Evolutionary conservation across 2,329 filamentous ascomycete genomes (phyloP), one percentile per base, ranked within the genome.

Genomic region (Dryadomyces quercus-mongolicae): DNA sequence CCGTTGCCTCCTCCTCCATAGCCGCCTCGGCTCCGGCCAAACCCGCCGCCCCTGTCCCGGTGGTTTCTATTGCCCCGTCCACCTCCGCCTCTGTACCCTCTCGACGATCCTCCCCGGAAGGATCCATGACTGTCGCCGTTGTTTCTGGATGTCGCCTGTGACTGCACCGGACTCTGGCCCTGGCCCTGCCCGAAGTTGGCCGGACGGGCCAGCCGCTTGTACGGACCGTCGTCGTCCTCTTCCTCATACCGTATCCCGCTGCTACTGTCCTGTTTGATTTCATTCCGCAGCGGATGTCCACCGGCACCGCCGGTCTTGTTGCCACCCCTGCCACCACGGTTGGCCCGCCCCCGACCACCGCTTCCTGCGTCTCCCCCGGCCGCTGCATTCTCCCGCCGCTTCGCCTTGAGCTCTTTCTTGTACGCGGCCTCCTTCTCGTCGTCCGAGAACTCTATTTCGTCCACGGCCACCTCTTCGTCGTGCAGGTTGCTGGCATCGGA

Each of bases 401-500:
- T 85, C 58, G 82, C 77, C 69, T 90, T 90, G 52, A 81, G 62
- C 56, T 77, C 76, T 55, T 79, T 73, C 71, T 86, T 94, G 65
- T 89, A 82, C 62, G 90, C 88, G 8, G 86, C 85, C 68, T 98
- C 93, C 61, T 88, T 86, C 69, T 98, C 93, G 63, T 98, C 93
- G 61, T 98, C 93, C 0, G 92, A 96, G 67, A 97, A 97, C 65
- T 97, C 93, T 61, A 89, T 80, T 66, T 97, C 92, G 42, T 95
- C 88, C 36, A 86, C 85, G 16, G 72, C 82, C 8, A 90, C 78
- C 70, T 97, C 92, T 67, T 98, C 93, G 61, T 97, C 93, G 67
- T 95, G 86, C 54, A 95, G 77, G 65, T 97, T 97, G 52, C 89
- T 95, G 9, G 93, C 92, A 68, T 98, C 93, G 10, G 89, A 93